phyloP scores from a whole-genome alignment of 306 rosid genomes.

The Cicer judaicum region DNA sequence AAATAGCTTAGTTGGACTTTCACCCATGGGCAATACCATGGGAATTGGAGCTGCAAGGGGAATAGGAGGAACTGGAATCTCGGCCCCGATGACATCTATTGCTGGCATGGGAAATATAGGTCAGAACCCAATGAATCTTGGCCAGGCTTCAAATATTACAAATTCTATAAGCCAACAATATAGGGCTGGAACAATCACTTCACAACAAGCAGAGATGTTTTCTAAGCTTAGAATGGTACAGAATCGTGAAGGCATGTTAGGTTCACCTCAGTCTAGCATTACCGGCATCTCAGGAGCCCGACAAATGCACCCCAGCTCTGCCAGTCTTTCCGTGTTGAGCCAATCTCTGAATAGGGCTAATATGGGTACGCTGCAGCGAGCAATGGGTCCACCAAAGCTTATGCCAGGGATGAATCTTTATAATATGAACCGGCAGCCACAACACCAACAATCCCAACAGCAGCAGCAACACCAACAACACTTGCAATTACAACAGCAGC shows the following conservation, averaged over 20 bases:
- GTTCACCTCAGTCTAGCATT: conserved; percentile 67
- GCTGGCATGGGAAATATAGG: conserved; percentile 81
- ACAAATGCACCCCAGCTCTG: conserved; percentile 69
- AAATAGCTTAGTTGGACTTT: conserved; percentile 77
- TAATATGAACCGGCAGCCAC: conserved; percentile 77
- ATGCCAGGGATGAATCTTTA: conserved; percentile 65
- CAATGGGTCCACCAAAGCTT: conserved; percentile 80
- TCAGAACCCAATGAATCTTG: conserved; percentile 72
- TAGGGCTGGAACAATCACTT: conserved; percentile 55
- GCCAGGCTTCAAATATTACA: conserved; percentile 62
- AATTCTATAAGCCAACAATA: conserved; percentile 66
- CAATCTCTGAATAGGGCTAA: conserved; percentile 64
- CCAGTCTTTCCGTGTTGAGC: conserved; percentile 71
- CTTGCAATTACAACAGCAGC: conserved; percentile 48
- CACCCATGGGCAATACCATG: conserved; percentile 69
- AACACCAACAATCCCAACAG: conserved; percentile 45
- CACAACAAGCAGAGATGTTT: conserved; percentile 51
- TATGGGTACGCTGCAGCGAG: conserved; percentile 73
- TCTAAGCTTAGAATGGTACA: conserved; percentile 57
- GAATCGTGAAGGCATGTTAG: conserved; percentile 61
- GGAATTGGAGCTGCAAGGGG: conserved; percentile 82
- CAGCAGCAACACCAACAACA: conserved; percentile 49
- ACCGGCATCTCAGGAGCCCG: conserved; percentile 75
- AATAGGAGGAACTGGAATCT: conserved; percentile 81
- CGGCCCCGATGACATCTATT: conserved; percentile 78